Evolutionary conservation across 2,329 filamentous ascomycete species (phyloP).

Genomic region (Fusarium equiseti): DNA sequence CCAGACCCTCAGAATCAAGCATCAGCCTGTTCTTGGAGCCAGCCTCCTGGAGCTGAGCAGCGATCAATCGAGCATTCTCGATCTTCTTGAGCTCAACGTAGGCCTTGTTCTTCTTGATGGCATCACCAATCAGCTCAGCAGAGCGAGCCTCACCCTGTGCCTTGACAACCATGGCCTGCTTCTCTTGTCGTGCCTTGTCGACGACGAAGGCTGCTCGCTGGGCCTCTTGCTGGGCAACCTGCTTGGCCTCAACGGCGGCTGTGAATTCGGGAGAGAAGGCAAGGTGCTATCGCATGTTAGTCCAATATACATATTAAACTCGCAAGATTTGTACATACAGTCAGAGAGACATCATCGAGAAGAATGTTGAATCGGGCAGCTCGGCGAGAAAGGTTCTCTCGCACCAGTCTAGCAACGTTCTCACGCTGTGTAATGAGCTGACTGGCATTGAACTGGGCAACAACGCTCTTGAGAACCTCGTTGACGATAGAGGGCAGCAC

Average conservation of each 20-base stretch:
- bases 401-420: constrained; percentile 90
- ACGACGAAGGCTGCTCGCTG: constrained; percentile 97
- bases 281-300: constrained; percentile 65
- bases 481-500: constrained; percentile 98
- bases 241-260: constrained; percentile 78
- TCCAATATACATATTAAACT: neutral
- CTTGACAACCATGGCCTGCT: constrained; percentile 98
- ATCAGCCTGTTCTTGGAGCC: constrained; percentile 94
- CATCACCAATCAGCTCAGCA: constrained; percentile 96
- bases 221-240: constrained; percentile 89
- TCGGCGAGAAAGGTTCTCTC: constrained; percentile 91
- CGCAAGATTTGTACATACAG: constrained; percentile 67
- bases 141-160: constrained; percentile 99
- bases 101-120: constrained; percentile 98
- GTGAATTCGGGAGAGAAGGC: constrained; percentile 81
- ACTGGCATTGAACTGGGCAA: constrained; percentile 98
- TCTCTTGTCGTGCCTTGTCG: constrained; percentile 98
- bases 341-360: constrained; percentile 96
- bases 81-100: constrained; percentile 98
- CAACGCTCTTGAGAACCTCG: constrained; percentile 97
- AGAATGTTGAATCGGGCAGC: constrained; percentile 97
- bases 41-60: constrained; percentile 85
- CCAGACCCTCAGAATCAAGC: constrained; percentile 89
- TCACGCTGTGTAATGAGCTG: constrained; percentile 99
- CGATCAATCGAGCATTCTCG: constrained; percentile 93